Evolutionary conservation across 352 stramenopile genomes (phyloP), one percentile per base, ranked within the genome.

Genomic region (Phytophthora palmivora): DNA sequence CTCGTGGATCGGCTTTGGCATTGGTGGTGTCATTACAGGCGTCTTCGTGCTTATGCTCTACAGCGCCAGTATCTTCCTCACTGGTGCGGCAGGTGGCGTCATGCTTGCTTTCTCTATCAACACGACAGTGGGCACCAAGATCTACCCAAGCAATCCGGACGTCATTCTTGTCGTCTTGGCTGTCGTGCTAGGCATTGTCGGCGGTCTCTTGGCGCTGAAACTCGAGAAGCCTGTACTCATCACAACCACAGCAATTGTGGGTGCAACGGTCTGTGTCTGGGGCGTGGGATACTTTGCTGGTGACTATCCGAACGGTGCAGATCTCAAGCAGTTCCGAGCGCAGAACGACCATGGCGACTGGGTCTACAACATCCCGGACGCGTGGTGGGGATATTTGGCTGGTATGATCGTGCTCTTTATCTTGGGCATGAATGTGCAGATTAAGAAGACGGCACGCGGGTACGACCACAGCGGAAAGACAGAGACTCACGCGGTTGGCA

Each of bases 311-410:
- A 92, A 84, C 30, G 77, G 69, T 28, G 76, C 74, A 14, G 65
- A 83, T 44, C 68, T 92, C 18, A 72, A 78, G 33, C 58, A 79
- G 30, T 87, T 88, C 43, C 62, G 73, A 47, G 42, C n/a, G 2
- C 66, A 64, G 34, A 68, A 74, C 16, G 59, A 47, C 16, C 58
- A 80, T 3, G 78, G 76, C 33, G 50, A 81, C 10, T 89, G 69
- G 63, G 57, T 82, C 11, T 95, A 94, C 61, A 62, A 71, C 7
- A 82, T 95, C 33, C 81, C 81, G 7, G 68, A 67, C 19, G 80
- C 78, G 6, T 94, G 87, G 83, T 95, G 83, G 85, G 80, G 44
- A 12, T 95, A 95, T 60, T 37, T 95, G 49, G 76, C 66, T 4
- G 82, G 70, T 2, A 88, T 77, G 28, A 4, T 87, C 7, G 67